Evolutionary conservation across 1,139 yeast genomes (phyloP).

Genomic region (Geotrichum siamense): DNA sequence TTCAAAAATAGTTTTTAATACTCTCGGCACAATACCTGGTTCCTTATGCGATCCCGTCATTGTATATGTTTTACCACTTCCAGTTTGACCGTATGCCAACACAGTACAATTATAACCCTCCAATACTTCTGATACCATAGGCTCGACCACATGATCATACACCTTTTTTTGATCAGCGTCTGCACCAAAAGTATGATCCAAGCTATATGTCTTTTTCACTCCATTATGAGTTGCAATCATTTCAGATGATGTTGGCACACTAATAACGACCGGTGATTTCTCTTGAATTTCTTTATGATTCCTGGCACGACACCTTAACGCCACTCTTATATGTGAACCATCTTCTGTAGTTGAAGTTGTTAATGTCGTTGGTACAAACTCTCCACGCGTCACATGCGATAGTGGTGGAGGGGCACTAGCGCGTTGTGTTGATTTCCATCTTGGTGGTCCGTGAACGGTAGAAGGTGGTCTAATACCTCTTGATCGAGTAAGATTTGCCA

Average conservation of each 20-base stretch:
- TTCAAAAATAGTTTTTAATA: conserved; percentile 46
- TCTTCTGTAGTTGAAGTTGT: background rate
- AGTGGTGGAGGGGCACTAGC: too few species aligned
- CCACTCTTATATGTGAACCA: conserved; percentile 55
- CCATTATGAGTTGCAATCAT: conserved; percentile 18
- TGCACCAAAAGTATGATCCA: conserved; percentile 68
- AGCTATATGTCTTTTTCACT: conserved; percentile 45
- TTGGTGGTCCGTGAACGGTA: too few species aligned
- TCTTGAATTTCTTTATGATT: conserved; percentile 62
- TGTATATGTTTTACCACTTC: conserved; percentile 77
- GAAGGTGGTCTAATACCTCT: too few species aligned
- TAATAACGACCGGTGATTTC: conserved; percentile 66
- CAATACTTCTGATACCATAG: conserved; percentile 52
- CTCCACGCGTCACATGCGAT: too few species aligned
- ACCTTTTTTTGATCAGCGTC: conserved; percentile 60
- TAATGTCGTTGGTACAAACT: too few species aligned
- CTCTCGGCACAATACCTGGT: conserved; percentile 68
- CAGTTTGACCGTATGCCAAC: conserved; percentile 85
- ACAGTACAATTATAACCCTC: conserved; percentile 58
- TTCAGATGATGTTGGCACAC: conserved; percentile 22
- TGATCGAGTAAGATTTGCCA: too few species aligned
- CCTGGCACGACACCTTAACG: conserved; percentile 83
- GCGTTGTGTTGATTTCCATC: too few species aligned
- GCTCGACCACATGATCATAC: conserved; percentile 53
- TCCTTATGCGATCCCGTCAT: conserved; percentile 65